These are phyloP conservation scores for Pseudonitzschia delicatissima DNA, from an alignment of 108 stramenopile species.

Conservation along the genomic window DNA sequence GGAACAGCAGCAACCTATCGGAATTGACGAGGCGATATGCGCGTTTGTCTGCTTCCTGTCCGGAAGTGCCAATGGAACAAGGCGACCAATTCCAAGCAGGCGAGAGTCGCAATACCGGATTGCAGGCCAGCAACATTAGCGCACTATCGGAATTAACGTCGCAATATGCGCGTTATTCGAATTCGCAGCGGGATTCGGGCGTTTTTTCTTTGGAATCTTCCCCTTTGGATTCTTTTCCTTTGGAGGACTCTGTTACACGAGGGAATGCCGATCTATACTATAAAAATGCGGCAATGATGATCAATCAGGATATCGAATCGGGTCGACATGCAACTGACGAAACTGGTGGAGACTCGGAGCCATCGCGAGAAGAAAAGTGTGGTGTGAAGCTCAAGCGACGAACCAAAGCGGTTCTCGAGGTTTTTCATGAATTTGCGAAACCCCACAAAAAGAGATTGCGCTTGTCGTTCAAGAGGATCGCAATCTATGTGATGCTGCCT, in stretches of 20 bases:
- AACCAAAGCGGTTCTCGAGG: slow-evolving; percentile 19
- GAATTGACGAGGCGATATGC: neutral
- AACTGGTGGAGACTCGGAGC: neutral
- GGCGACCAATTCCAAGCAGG: too few relatives aligned
- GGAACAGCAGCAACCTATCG: neutral
- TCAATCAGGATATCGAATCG: neutral
- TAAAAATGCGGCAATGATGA: neutral
- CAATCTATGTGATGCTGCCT: slow-evolving; percentile 20
- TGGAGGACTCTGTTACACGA: neutral
- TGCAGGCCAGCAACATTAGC: too few relatives aligned
- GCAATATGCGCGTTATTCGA: neutral
- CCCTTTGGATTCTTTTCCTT: too few relatives aligned
- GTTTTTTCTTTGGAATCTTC: too few relatives aligned
- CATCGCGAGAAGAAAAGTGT: neutral
- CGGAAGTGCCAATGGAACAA: too few relatives aligned
- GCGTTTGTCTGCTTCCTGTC: neutral
- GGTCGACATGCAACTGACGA: neutral
- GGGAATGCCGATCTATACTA: neutral
- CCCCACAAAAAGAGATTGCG: slow-evolving; percentile 12
- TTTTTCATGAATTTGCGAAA: slow-evolving; percentile 16
- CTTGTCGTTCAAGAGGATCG: neutral
- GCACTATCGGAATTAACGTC: neutral
- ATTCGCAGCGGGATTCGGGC: too few relatives aligned
- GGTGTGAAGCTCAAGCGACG: neutral
- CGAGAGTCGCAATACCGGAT: too few relatives aligned